Evolutionary conservation across 1,284 basidiomycete genomes (phyloP), one percentile per base, ranked within the genome.

Genomic region (Malassezia yamatoensis): DNA sequence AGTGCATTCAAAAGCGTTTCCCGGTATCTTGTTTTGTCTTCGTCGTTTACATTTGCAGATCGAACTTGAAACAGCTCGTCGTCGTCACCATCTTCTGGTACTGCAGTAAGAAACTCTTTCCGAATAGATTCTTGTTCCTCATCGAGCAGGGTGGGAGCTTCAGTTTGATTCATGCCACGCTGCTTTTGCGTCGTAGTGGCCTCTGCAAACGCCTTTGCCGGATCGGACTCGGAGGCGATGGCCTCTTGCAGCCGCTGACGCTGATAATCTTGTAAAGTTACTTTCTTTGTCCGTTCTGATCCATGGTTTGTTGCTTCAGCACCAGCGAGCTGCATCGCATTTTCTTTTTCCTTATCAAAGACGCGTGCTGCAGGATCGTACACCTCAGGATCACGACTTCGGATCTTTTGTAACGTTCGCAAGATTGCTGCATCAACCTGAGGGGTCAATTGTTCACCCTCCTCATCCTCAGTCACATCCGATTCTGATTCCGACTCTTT

Each of bases 401-500:
- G 83, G 59, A 98, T 96, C 65, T 85, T 82, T 1, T 86, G 86
- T 8, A 98, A 79, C 0, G 91, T 98, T 47, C 89, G 81, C 40
- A 98, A 80, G 67, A 98, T 94, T 16, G 94, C 94, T 42, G 86
- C 94, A 72, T 98, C 93, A 44, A 96, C 82, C 0, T 87, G 85
- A 2, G 91, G 90, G 0, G 90, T 98, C 53, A 98, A 82, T 75
- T 96, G 88, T 64, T 90, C 89, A 12, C 91, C 94, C 58, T 94
- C 87, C 71, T 93, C 89, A 71, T 98, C 93, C 71, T 96, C 91
- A 1, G 83, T 83, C 68, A 88, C 87, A 46, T 84, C 85, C 39
- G 62, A 61, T 37, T 65, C 63, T 11, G 54, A 57, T 29, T 70
- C 64, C 7, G 59, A 57, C 7, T 59, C 62, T 38, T 49, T 52